Percentiles rank a stretch among this genome's conserved stretches.
Conservation (phyloP, 441 rosid species). For the Breynia disticha region DNA sequence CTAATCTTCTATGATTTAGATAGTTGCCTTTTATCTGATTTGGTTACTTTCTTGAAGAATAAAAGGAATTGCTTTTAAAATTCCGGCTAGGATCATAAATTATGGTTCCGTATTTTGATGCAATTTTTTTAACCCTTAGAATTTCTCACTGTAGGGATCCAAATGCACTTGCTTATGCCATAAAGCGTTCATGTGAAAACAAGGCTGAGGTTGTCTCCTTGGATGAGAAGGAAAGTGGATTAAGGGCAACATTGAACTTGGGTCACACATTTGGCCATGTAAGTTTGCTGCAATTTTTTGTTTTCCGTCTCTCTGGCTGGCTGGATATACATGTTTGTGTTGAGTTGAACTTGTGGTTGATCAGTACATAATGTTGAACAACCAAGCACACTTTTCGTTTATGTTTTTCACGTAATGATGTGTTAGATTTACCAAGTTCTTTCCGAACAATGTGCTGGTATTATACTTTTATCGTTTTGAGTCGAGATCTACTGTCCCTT, state of each 20-base stretch:
- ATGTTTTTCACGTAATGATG: no score
- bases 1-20: not conserved
- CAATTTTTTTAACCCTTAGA: slow-evolving; percentile 1
- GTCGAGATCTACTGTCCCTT: no score
- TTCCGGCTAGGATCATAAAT: not conserved
- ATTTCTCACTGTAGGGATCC: slow-evolving; percentile 55
- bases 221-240: slow-evolving; percentile 93
- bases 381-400: no score
- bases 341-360: no score
- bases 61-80: not conserved
- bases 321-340: no score
- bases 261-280: slow-evolving; percentile 99
- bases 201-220: slow-evolving; percentile 95
- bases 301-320: not conserved
- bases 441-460: no score
- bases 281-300: slow-evolving; percentile 21
- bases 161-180: slow-evolving; percentile 75
- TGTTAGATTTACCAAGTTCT: no score
- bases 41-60: not conserved
- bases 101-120: not conserved
- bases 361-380: no score
- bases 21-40: not conserved
- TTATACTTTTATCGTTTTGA: no score
- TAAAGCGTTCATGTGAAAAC: slow-evolving; percentile 92
- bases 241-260: slow-evolving; percentile 82